phyloP scores from a whole-genome alignment of 208 protist species.

The Leishmania mexicana region DNA sequence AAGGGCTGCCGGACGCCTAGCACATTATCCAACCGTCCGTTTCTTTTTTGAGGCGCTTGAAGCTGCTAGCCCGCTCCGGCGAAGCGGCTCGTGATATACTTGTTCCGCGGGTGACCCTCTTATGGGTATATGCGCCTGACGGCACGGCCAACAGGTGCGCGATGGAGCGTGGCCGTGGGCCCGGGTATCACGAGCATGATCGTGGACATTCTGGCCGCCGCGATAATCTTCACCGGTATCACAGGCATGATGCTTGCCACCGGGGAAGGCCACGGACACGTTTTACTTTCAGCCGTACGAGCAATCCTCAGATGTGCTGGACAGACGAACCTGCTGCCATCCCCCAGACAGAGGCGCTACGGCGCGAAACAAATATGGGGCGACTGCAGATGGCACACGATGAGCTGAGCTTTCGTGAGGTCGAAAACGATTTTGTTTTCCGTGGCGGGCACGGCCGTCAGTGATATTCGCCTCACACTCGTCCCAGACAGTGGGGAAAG shows the following conservation, averaged over 20 bases:
- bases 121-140: not conserved
- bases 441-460: not conserved
- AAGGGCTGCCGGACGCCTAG: not conserved
- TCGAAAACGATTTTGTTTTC: not conserved
- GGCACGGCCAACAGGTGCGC: constrained; percentile 16
- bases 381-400: not conserved
- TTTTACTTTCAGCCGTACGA: constrained; percentile 3
- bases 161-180: constrained; percentile 6
- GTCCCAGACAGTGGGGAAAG: too few species aligned
- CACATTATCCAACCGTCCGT: not conserved
- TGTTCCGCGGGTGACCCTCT: not conserved
- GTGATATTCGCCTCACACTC: not conserved
- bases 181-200: not conserved
- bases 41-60: not conserved
- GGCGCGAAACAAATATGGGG: not conserved
- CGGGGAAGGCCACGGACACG: not conserved
- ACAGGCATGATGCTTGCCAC: not conserved
- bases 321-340: constrained; percentile 1
- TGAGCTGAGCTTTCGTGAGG: not conserved
- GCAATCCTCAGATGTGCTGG: not conserved
- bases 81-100: not conserved
- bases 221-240: not conserved
- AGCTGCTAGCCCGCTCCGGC: not conserved
- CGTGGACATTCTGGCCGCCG: not conserved
- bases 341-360: not conserved